phyloP scores from a whole-genome alignment of 140 eudicot species.

The Senecio squalidus region DNA sequence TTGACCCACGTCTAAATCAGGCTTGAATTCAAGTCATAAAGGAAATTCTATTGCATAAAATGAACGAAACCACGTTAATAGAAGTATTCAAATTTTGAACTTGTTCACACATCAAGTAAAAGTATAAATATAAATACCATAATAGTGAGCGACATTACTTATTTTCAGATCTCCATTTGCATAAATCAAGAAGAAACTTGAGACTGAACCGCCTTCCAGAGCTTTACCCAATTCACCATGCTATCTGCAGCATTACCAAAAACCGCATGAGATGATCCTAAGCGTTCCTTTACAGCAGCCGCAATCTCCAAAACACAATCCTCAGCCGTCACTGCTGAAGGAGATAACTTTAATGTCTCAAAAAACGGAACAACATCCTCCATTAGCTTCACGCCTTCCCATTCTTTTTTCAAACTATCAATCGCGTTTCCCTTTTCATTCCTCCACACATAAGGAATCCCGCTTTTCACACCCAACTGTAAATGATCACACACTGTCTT shows the following conservation, averaged over 20 bases:
- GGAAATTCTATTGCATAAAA: not conserved
- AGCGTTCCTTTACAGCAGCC: conserved; percentile 51
- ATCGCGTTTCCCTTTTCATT: conserved; percentile 75
- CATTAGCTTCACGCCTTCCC: conserved; percentile 94
- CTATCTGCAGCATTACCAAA: conserved; percentile 58
- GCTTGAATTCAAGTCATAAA: not conserved
- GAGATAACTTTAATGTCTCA: conserved; percentile 53
- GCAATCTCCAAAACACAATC: conserved; percentile 80
- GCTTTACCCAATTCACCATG: conserved; percentile 86
- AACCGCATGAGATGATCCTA: conserved; percentile 42
- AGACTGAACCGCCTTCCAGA: conserved; percentile 57
- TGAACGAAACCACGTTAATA: conserved; percentile 12
- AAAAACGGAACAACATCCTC: conserved; percentile 87
- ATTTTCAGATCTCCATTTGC: conserved; percentile 3
- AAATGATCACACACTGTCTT: conserved; percentile 77
- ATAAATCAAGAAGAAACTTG: conserved; percentile 19
- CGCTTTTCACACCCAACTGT: conserved; percentile 76
- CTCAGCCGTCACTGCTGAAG: conserved; percentile 58
- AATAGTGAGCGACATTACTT: not conserved
- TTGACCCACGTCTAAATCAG: not conserved
- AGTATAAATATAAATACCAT: not conserved
- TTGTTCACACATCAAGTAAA: conserved; percentile 5
- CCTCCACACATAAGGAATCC: conserved; percentile 93
- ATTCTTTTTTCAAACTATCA: conserved; percentile 86
- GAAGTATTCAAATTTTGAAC: not conserved